A percentile compares a stretch with the other conserved stretches of the same genome.
Conservation (phyloP, 768 basidiomycete genomes). For the Collybia nuda region DNA sequence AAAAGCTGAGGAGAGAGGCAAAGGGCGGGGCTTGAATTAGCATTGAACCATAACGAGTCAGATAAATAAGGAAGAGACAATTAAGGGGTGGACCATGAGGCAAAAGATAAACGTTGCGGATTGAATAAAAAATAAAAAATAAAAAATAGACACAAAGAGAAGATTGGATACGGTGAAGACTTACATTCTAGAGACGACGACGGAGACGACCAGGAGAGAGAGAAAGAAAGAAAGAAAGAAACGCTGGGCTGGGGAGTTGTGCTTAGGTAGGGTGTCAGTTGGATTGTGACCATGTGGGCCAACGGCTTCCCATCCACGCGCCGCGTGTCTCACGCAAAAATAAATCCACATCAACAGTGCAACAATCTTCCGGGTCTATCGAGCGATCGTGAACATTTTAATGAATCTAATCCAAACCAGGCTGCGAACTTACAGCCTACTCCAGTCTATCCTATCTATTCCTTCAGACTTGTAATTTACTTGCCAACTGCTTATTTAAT, state of each 20-base stretch:
- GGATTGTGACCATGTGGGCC: conserved; percentile 14
- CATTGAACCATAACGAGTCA: background rate
- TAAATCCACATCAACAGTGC: background rate
- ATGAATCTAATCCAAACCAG: too few relatives aligned
- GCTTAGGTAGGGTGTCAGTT: conserved; percentile 12
- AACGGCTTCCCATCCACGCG: conserved; percentile 5
- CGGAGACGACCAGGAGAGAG: conserved; percentile 23
- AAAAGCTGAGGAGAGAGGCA: conserved; percentile 9
- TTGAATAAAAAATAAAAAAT: too few relatives aligned
- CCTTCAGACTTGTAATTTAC: too few relatives aligned
- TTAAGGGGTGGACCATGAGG: conserved; percentile 9
- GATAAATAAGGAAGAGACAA: background rate
- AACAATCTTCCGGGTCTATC: background rate
- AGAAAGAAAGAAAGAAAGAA: conserved; percentile 20
- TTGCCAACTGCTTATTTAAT: too few relatives aligned
- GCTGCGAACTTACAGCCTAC: too few relatives aligned
- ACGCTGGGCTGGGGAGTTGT: background rate
- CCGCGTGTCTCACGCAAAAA: conserved; percentile 1
- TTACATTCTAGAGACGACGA: conserved; percentile 12
- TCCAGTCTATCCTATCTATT: background rate
- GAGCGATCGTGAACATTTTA: background rate
- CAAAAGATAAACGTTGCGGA: conserved; percentile 2
- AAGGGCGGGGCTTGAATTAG: conserved; percentile 9
- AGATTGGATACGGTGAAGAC: background rate
- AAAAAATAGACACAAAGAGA: too few relatives aligned